Conservation (phyloP, 176 grass and related monocot genomes). For the Thalia dealbata region DNA sequence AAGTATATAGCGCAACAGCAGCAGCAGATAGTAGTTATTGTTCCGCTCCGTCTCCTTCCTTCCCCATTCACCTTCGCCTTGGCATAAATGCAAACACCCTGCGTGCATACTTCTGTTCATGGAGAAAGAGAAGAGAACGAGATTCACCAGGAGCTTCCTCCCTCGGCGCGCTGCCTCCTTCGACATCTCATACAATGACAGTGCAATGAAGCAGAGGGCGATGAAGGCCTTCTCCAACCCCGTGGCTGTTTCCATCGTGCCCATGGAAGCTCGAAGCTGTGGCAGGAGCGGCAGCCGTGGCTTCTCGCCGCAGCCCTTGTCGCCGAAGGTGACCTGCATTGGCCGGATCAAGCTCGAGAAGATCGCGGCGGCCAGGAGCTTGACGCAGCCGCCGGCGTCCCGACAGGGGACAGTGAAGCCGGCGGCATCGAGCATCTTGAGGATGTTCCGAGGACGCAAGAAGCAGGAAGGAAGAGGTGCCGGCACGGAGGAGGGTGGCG, state of each 20-base stretch:
- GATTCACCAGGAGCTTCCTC: not conserved
- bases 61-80: too few relatives aligned
- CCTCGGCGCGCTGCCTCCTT: not conserved
- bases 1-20: too few relatives aligned
- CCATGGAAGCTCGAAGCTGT: slow-evolving; percentile 40
- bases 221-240: slow-evolving; percentile 63
- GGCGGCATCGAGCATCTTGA: slow-evolving; percentile 26
- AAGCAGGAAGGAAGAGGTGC: slow-evolving; percentile 20
- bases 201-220: not conserved
- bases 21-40: too few relatives aligned
- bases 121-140: not conserved
- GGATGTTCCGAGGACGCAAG: slow-evolving; percentile 24
- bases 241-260: slow-evolving; percentile 49
- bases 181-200: not conserved
- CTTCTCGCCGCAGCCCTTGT: slow-evolving; percentile 49
- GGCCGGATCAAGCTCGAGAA: slow-evolving; percentile 68
- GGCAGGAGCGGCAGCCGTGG: slow-evolving; percentile 7
- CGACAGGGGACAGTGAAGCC: slow-evolving; percentile 21
- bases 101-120: not conserved
- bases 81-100: too few relatives aligned
- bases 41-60: too few relatives aligned
- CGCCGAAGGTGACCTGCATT: slow-evolving; percentile 81
- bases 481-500: not conserved
- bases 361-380: slow-evolving; percentile 1
- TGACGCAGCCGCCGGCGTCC: slow-evolving; percentile 6